Base-by-base conservation (phyloP, 2,329 filamentous ascomycete species). In the Taxawa tesnikishii region DNA sequence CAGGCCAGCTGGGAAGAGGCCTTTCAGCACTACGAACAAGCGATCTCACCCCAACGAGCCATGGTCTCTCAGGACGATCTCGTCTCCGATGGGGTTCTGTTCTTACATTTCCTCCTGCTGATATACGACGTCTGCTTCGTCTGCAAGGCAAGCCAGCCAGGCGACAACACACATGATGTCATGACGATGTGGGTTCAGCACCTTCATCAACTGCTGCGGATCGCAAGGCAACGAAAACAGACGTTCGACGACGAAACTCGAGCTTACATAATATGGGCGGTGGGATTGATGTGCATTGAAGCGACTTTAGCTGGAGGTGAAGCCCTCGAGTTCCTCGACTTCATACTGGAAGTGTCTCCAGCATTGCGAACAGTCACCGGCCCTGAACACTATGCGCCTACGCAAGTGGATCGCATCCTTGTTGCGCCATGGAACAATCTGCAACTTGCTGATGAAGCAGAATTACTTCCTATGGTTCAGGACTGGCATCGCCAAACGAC, bases 81-180 rank as follows among this genome's bases (percentile, higher is more conserved):
- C n/a, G 58, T 64, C 12, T 70, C 66, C 0, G 67, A 73, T 43
- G 68, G 66, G n/a, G 56, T 66, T 15, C 65, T 73, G 36, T 56
- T 71, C 16, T 66, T 68, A 2, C 68, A 74, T 45, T 72, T 71
- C 38, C 50, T 74, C 4, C 57, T 74, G 6, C 58, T 73, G 18
- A 50, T 73, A 13, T 73, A 73, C 44, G 70, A 73, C 51, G 65
- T 70, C 37, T 48, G 56, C 39, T 33, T 73, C 51, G 65, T 70
- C 37, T 48, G 56, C 39, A 32, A 46, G 38, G 39, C 33, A 29
- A 25, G 35, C 16, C 39, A 65, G 60, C 59, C 67, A 38, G 59
- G 61, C 14, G 60, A 59, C 14, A 58, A 60, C 5, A 61, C 64
- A 38, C 51, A 56, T 13, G 56, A 58, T 29, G 58, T 58, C 11